Conservation (phyloP, 1,284 basidiomycete species). For the Melampsora medusae region DNA sequence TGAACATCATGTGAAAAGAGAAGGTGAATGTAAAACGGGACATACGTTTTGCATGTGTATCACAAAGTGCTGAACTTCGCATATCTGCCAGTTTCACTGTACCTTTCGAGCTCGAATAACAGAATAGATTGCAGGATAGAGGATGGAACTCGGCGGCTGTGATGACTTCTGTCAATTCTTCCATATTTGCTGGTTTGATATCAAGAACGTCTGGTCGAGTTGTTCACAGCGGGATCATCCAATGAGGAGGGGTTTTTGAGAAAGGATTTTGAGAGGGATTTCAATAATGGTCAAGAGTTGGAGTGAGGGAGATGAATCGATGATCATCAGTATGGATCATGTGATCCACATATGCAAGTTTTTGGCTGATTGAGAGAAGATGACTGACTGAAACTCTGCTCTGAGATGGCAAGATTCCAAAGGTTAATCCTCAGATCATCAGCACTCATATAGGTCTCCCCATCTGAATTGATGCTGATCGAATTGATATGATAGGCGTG, state of each 20-base stretch:
- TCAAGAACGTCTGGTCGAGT: constrained; percentile 84
- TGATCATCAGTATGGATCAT: no score
- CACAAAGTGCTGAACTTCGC: constrained; percentile 95
- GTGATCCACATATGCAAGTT: neutral
- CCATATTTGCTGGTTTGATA: constrained; percentile 99
- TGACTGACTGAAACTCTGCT: constrained; percentile 95
- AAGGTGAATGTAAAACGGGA: constrained; percentile 46
- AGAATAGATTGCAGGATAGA: constrained; percentile 94
- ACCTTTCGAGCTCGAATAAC: constrained; percentile 99
- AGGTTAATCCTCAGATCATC: constrained; percentile 96
- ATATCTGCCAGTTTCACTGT: constrained; percentile 99
- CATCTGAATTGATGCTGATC: constrained; percentile 98
- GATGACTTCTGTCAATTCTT: constrained; percentile 98
- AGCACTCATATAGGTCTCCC: constrained; percentile 98
- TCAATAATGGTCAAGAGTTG: neutral
- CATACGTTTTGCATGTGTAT: constrained; percentile 92
- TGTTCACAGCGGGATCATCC: neutral
- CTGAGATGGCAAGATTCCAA: constrained; percentile 97
- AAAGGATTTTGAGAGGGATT: neutral
- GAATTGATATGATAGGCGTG: constrained; percentile 99
- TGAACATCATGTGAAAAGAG: neutral
- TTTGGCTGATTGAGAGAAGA: neutral
- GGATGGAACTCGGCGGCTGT: constrained; percentile 99
- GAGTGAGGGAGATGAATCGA: neutral
- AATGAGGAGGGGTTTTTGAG: neutral